phyloP scores from a whole-genome alignment of 345 rosid species.

The Ceriops zippeliana region DNA sequence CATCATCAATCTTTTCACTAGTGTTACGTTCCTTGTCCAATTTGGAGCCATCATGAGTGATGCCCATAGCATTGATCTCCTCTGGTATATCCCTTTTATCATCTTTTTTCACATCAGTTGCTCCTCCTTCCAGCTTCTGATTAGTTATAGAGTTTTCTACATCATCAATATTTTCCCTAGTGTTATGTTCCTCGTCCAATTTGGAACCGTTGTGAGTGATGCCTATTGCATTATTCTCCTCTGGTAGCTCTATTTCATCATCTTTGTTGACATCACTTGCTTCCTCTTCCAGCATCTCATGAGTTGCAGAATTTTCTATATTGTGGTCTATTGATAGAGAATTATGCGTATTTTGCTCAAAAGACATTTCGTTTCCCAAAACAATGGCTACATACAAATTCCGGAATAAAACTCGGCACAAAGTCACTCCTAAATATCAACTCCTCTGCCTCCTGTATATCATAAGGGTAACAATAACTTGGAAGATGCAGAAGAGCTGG shows the following conservation, averaged over 20 bases:
- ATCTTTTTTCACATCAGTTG: background rate
- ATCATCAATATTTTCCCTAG: background rate
- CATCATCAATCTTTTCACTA: background rate
- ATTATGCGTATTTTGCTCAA: slow-evolving; percentile 6
- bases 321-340: too few relatives aligned
- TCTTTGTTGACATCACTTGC: too few relatives aligned
- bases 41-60: background rate
- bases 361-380: slow-evolving; percentile 26
- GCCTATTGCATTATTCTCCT: background rate
- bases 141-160: slow-evolving; percentile 14
- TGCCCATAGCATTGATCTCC: background rate
- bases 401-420: slow-evolving; percentile 15
- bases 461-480: background rate
- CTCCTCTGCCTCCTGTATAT: slow-evolving; percentile 5
- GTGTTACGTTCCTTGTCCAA: too few relatives aligned
- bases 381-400: slow-evolving; percentile 8
- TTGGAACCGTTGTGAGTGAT: background rate
- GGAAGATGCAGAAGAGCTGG: too few relatives aligned
- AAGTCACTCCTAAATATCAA: slow-evolving; percentile 13
- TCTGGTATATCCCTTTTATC: too few relatives aligned
- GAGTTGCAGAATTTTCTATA: too few relatives aligned
- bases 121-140: slow-evolving; percentile 27
- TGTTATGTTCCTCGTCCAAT: too few relatives aligned
- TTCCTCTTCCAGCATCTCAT: too few relatives aligned
- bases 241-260: too few relatives aligned